A percentile compares a stretch with the other conserved stretches of the same genome.
These are phyloP conservation scores for Tetrastigma voinierianum DNA, from an alignment of 164 flowering plant species.

Conservation along the genomic window DNA sequence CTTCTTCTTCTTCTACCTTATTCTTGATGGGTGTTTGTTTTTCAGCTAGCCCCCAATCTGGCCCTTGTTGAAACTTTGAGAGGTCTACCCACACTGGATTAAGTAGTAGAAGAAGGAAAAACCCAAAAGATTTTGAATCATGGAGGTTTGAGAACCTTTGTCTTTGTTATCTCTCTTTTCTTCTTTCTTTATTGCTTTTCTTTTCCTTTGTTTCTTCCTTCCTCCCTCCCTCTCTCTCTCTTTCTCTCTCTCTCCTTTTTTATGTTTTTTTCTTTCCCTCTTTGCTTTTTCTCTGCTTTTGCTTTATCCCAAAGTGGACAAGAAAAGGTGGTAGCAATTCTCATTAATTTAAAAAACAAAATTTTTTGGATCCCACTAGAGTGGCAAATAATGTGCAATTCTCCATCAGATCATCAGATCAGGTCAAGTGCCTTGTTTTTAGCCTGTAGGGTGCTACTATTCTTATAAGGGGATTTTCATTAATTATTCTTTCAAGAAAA, in stretches of 20 bases:
- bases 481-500: no score
- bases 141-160: slow-evolving; percentile 35
- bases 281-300: slow-evolving; percentile 39
- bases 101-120: slow-evolving; percentile 27
- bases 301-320: slow-evolving; percentile 71
- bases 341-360: slow-evolving; percentile 14
- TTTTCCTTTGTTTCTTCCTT: slow-evolving; percentile 18
- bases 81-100: slow-evolving; percentile 24
- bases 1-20: slow-evolving; percentile 9
- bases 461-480: no score
- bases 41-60: slow-evolving; percentile 17
- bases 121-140: slow-evolving; percentile 35
- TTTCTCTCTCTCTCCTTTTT: slow-evolving; percentile 10
- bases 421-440: background rate
- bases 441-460: background rate
- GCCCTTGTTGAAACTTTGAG: slow-evolving; percentile 32
- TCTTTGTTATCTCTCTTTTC: slow-evolving; percentile 19
- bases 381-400: slow-evolving; percentile 14
- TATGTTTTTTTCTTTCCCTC: slow-evolving; percentile 13
- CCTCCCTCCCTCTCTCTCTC: background rate
- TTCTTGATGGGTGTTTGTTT: slow-evolving; percentile 9
- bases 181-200: slow-evolving; percentile 14
- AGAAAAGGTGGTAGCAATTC: slow-evolving; percentile 52
- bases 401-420: slow-evolving; percentile 6
- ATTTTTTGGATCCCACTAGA: background rate